Percentiles rank a stretch among this genome's conserved stretches.
These are phyloP conservation scores for Lachancea fermentati DNA, from an alignment of 805 yeast species.

Conservation along the genomic window DNA sequence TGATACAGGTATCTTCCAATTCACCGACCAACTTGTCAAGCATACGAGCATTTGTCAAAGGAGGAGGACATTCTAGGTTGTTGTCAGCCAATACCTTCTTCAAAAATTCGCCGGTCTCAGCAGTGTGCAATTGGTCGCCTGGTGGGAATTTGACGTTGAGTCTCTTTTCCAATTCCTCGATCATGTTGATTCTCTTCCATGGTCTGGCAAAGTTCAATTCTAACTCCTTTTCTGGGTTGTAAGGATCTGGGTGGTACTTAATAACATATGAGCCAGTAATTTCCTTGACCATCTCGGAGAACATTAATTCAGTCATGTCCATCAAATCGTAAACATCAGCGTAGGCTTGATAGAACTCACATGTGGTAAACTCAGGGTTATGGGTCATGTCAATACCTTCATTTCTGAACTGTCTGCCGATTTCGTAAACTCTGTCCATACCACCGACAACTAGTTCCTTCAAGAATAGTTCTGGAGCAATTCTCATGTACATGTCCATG, in stretches of 20 bases:
- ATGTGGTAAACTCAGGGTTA: constrained; percentile 97
- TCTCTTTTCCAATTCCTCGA: constrained; percentile 86
- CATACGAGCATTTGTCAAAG: constrained; percentile 97
- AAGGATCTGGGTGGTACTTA: constrained; percentile 90
- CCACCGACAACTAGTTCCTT: constrained; percentile 98
- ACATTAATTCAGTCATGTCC: constrained; percentile 85
- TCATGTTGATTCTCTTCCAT: constrained; percentile 98
- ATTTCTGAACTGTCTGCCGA: constrained; percentile 97
- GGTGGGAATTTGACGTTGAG: constrained; percentile 89
- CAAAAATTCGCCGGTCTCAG: constrained; percentile 87
- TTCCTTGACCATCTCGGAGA: constrained; percentile 95
- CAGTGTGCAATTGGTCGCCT: constrained; percentile 91
- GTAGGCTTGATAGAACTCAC: constrained; percentile 97
- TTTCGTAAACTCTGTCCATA: constrained; percentile 95
- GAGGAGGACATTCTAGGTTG: constrained; percentile 83
- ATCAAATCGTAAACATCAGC: constrained; percentile 95
- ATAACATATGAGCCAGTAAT: constrained; percentile 86
- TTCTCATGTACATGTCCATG: constrained; percentile 96
- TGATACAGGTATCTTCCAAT: constrained; percentile 87
- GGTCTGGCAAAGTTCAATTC: constrained; percentile 90
- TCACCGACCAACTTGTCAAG: constrained; percentile 97
- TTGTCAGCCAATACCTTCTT: constrained; percentile 70
- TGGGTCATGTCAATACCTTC: constrained; percentile 99
- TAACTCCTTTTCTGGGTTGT: constrained; percentile 75
- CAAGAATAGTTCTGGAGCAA: constrained; percentile 95